These are phyloP conservation scores for Moricandia moricandioides DNA, from an alignment of 345 rosid species.

Conservation along the genomic window DNA sequence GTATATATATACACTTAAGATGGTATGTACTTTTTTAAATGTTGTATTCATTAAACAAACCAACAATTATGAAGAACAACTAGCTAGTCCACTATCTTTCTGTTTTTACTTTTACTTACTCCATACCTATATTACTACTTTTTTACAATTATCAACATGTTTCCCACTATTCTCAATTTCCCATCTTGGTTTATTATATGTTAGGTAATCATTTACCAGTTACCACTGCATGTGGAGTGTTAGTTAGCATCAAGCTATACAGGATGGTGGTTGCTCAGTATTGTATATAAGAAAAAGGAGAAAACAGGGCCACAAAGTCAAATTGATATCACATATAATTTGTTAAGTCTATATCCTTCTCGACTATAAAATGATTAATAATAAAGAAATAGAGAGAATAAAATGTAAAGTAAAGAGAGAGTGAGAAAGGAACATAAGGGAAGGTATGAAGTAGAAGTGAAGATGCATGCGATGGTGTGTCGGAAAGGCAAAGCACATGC, in stretches of 20 bases:
- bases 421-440: slow-evolving; percentile 11
- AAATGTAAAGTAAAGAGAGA: neutral
- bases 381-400: neutral
- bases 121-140: neutral
- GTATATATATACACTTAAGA: neutral
- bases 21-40: neutral
- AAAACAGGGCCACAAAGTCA: slow-evolving; percentile 8
- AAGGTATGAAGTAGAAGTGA: slow-evolving; percentile 36
- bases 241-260: slow-evolving; percentile 5
- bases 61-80: neutral
- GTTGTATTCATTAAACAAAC: neutral
- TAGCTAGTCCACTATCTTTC: neutral
- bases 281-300: neutral
- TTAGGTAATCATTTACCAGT: neutral
- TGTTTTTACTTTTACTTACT: neutral
- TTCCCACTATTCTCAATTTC: neutral
- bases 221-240: slow-evolving; percentile 1
- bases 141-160: neutral
- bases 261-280: slow-evolving; percentile 1
- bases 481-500: slow-evolving; percentile 40
- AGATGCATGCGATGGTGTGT: slow-evolving; percentile 43
- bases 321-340: slow-evolving; percentile 16
- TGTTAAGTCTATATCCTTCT: slow-evolving; percentile 11
- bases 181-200: neutral
- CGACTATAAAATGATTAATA: slow-evolving; percentile 4